phyloP scores from a whole-genome alignment of 202 grass and related monocot genomes.

The Schoenoplectus tabernaemontani region DNA sequence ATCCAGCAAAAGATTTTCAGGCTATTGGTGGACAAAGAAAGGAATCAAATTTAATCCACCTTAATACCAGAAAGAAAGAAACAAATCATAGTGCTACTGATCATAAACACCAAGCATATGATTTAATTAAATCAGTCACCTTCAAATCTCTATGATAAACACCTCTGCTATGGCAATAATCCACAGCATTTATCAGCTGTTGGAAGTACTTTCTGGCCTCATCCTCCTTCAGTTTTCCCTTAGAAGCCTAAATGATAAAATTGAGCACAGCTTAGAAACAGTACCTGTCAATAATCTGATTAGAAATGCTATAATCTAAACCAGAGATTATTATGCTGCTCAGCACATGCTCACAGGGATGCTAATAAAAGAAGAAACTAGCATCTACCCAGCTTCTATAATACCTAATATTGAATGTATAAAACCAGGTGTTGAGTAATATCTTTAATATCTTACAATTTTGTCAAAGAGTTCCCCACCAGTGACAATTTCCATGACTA shows the following conservation, averaged over 20 bases:
- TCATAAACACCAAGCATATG: background rate
- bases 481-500: constrained; percentile 89
- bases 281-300: background rate
- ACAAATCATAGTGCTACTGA: background rate
- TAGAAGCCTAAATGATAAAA: constrained; percentile 46
- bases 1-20: constrained; percentile 92
- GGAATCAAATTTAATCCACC: constrained; percentile 12
- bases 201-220: constrained; percentile 97
- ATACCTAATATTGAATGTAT: background rate
- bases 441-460: constrained; percentile 68
- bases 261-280: background rate
- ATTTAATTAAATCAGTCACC: constrained; percentile 30
- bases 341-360: background rate
- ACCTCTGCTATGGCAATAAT: constrained; percentile 95
- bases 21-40: constrained; percentile 36
- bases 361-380: background rate
- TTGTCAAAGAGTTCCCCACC: constrained; percentile 92
- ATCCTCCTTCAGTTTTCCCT: constrained; percentile 81
- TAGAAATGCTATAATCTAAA: background rate
- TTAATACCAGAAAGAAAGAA: background rate
- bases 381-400: background rate
- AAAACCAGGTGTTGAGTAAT: too few species aligned
- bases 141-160: constrained; percentile 94
- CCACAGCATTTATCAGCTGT: constrained; percentile 87
- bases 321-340: background rate